Conservation (phyloP, 805 yeast genomes). For the Starmerella cellae region DNA sequence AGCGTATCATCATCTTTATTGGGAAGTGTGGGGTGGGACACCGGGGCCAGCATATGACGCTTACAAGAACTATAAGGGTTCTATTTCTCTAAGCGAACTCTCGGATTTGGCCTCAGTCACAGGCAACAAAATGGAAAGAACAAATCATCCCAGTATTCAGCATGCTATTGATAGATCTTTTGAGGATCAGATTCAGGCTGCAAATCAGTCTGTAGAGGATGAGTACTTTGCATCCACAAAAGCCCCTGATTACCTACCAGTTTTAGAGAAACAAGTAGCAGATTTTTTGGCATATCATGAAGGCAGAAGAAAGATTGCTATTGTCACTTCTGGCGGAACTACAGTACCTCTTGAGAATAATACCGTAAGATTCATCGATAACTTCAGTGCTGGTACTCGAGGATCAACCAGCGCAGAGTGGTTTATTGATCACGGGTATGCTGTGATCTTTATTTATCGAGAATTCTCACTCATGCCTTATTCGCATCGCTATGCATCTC, state of each 20-base stretch:
- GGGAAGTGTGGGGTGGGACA: too few relatives aligned
- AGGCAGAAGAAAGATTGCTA: conserved; percentile 39
- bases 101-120: too few relatives aligned
- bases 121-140: neutral
- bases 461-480: conserved; percentile 87
- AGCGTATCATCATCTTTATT: too few relatives aligned
- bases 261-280: conserved; percentile 42
- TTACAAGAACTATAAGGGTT: too few relatives aligned
- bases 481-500: conserved; percentile 73
- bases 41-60: too few relatives aligned
- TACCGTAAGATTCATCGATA: conserved; percentile 92
- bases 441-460: conserved; percentile 83
- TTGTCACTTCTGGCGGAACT: conserved; percentile 94
- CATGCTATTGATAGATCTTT: conserved; percentile 68
- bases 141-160: conserved; percentile 7
- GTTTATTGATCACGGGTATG: conserved; percentile 71
- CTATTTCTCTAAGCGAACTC: too few relatives aligned
- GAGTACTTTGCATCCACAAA: conserved; percentile 63
- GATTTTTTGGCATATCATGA: conserved; percentile 50
- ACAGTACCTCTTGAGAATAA: conserved; percentile 95
- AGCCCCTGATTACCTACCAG: conserved; percentile 61
- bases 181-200: conserved; percentile 64
- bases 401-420: conserved; percentile 95
- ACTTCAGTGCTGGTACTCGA: conserved; percentile 94
- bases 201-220: conserved; percentile 48